These are phyloP conservation scores for Pseudogymnoascus sp. DNA, from an alignment of 2,329 filamentous ascomycete genomes.

Conservation along the genomic window DNA sequence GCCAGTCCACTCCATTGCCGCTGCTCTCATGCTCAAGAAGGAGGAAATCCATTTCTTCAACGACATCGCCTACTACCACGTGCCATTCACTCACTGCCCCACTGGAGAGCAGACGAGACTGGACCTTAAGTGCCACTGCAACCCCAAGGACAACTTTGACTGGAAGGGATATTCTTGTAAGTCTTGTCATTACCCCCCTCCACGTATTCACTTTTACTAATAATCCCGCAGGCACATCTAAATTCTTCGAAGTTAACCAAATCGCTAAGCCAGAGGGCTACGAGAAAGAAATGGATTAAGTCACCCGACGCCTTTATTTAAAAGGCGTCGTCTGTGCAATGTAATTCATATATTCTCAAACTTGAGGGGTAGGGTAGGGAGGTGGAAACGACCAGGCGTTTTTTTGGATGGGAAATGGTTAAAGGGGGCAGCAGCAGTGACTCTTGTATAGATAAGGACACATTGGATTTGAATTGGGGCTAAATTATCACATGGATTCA, in stretches of 20 bases:
- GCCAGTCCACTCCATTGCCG: slow-evolving; percentile 95
- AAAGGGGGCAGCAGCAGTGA: background rate
- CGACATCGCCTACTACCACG: slow-evolving; percentile 96
- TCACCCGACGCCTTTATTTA: slow-evolving; percentile 4
- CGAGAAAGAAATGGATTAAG: slow-evolving; percentile 58
- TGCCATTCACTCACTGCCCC: slow-evolving; percentile 96
- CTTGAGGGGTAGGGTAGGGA: background rate
- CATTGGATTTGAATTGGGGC: background rate
- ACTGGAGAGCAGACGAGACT: slow-evolving; percentile 77
- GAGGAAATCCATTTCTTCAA: slow-evolving; percentile 98
- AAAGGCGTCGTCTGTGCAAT: background rate
- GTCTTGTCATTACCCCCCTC: slow-evolving; percentile 28
- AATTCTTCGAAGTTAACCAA: slow-evolving; percentile 77
- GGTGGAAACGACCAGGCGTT: background rate
- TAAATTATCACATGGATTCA: background rate
- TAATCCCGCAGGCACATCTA: slow-evolving; percentile 58
- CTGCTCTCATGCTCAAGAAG: slow-evolving; percentile 77
- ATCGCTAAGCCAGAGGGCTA: slow-evolving; percentile 79
- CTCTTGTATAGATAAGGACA: background rate
- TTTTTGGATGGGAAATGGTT: background rate
- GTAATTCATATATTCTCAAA: background rate
- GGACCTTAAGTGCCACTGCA: slow-evolving; percentile 86
- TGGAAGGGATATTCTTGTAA: slow-evolving; percentile 98
- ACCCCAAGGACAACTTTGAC: slow-evolving; percentile 96
- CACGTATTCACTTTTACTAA: slow-evolving; percentile 5